Evolutionary conservation across 2,329 filamentous ascomycete species (phyloP).

Genomic region (Ophiostoma angusticollis): DNA sequence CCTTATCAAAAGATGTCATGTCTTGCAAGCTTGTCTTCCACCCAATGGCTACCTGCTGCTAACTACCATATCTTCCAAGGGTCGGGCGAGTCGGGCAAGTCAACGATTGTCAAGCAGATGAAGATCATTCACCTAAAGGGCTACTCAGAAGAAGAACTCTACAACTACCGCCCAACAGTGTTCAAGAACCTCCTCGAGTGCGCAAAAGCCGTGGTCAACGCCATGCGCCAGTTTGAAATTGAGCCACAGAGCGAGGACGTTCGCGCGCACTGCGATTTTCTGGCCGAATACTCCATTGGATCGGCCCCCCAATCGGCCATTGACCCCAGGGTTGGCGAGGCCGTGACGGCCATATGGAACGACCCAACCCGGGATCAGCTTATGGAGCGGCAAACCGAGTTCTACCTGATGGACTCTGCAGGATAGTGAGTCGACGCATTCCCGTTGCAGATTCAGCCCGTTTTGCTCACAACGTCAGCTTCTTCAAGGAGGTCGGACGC

Average conservation of each 20-base stretch:
- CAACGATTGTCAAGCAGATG: slow-evolving; percentile 99
- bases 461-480: slow-evolving; percentile 40
- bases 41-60: slow-evolving; percentile 10
- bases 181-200: slow-evolving; percentile 98
- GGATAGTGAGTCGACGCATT: slow-evolving; percentile 67
- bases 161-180: slow-evolving; percentile 87
- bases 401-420: slow-evolving; percentile 98
- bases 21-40: too few species aligned
- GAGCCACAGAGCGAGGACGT: slow-evolving; percentile 61
- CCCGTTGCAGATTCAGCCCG: too few species aligned
- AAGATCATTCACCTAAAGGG: slow-evolving; percentile 99
- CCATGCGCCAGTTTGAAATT: slow-evolving; percentile 85
- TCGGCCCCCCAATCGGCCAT: slow-evolving; percentile 79
- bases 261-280: slow-evolving; percentile 61
- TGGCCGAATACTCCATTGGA: slow-evolving; percentile 80
- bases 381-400: slow-evolving; percentile 91
- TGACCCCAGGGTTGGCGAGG: slow-evolving; percentile 66
- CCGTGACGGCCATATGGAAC: slow-evolving; percentile 78
- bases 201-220: slow-evolving; percentile 80
- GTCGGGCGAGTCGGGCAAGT: slow-evolving; percentile 96
- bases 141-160: slow-evolving; percentile 86
- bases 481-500: slow-evolving; percentile 83
- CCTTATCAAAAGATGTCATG: neutral
- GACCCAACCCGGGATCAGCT: slow-evolving; percentile 72
- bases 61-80: slow-evolving; percentile 38